Evolutionary conservation across 805 yeast species (phyloP).

Genomic region (Hagleromyces aurorensis): DNA sequence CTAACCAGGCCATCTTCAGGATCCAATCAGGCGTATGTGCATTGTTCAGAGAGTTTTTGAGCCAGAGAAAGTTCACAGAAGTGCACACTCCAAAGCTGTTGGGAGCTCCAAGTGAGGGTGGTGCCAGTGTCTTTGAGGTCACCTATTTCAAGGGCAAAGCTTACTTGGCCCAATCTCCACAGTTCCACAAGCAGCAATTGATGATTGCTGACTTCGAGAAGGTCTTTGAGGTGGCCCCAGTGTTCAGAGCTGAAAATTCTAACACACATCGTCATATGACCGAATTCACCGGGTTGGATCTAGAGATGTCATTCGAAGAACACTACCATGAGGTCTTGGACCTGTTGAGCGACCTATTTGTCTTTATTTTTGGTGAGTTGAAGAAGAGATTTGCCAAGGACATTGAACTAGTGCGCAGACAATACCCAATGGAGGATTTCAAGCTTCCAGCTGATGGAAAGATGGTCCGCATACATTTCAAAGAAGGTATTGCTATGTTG

Average conservation of each 20-base stretch:
- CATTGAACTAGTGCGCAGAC: slow-evolving; percentile 83
- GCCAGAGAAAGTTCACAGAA: slow-evolving; percentile 65
- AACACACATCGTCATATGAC: slow-evolving; percentile 99
- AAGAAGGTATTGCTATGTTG: slow-evolving; percentile 83
- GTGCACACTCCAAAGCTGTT: slow-evolving; percentile 93
- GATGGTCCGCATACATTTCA: slow-evolving; percentile 83
- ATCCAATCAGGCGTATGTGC: slow-evolving; percentile 84
- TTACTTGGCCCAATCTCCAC: slow-evolving; percentile 96
- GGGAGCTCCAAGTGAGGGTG: slow-evolving; percentile 97
- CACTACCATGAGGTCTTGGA: slow-evolving; percentile 89
- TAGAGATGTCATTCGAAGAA: slow-evolving; percentile 97
- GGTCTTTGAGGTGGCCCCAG: slow-evolving; percentile 95
- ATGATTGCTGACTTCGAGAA: slow-evolving; percentile 97
- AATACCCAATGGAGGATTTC: slow-evolving; percentile 97
- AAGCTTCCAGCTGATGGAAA: slow-evolving; percentile 88
- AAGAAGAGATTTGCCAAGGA: slow-evolving; percentile 72
- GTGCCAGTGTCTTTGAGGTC: slow-evolving; percentile 92
- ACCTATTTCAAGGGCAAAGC: slow-evolving; percentile 90
- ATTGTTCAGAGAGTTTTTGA: slow-evolving; percentile 83
- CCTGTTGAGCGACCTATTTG: slow-evolving; percentile 60
- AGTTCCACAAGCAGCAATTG: slow-evolving; percentile 93
- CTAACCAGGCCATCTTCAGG: slow-evolving; percentile 95
- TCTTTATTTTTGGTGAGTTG: slow-evolving; percentile 80
- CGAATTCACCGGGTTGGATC: slow-evolving; percentile 93
- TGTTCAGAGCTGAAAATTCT: slow-evolving; percentile 98